A percentile compares a stretch with the other conserved stretches of the same genome.
phyloP scores from a whole-genome alignment of 2,329 filamentous ascomycete genomes.

The Aspergillus arachidicola region DNA sequence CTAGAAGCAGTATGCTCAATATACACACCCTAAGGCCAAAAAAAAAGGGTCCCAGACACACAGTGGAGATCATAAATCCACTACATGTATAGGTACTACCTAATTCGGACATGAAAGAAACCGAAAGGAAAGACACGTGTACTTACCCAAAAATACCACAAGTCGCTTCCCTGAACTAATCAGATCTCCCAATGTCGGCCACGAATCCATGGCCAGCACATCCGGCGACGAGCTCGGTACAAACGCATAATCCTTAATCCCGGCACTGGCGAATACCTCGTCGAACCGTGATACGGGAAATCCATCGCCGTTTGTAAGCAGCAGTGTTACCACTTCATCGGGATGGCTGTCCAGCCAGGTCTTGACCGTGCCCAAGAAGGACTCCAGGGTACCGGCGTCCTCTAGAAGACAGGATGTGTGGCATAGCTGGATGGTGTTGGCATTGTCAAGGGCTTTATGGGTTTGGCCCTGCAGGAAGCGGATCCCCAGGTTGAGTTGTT shows the following conservation, averaged over 20 bases:
- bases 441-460: conserved; percentile 52
- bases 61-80: neutral
- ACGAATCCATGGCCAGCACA: conserved; percentile 37
- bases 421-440: conserved; percentile 60
- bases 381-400: conserved; percentile 59
- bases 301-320: conserved; percentile 64
- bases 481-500: conserved; percentile 64
- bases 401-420: conserved; percentile 65
- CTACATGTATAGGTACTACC: neutral
- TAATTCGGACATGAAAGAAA: neutral
- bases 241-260: conserved; percentile 39
- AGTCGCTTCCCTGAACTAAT: conserved; percentile 46
- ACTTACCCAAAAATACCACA: conserved; percentile 47
- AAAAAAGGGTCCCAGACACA: neutral
- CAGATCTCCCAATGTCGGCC: conserved; percentile 48
- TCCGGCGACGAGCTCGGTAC: conserved; percentile 35
- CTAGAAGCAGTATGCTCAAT: conserved; percentile 23
- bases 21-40: neutral
- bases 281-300: conserved; percentile 36
- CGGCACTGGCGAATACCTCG: conserved; percentile 34
- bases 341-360: conserved; percentile 61
- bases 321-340: conserved; percentile 64
- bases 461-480: conserved; percentile 68
- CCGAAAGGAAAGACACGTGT: neutral
- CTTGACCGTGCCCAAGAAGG: conserved; percentile 61